Conservation (phyloP, 2,329 filamentous ascomycete genomes). For the Coniochaeta pulveracea region DNA sequence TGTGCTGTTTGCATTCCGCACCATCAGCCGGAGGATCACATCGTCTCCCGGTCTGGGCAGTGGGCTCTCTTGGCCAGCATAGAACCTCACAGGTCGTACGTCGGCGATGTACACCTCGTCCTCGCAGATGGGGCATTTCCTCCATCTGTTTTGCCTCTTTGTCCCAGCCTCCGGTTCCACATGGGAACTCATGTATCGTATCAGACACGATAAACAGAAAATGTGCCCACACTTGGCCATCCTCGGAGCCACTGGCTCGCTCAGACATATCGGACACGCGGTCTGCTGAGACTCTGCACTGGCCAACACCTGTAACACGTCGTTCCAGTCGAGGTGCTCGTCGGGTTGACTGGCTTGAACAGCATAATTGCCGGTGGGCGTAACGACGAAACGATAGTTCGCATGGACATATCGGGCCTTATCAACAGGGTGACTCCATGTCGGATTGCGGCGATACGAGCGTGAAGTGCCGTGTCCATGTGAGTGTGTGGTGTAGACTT, state of each 20-base stretch:
- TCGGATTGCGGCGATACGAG: constrained; percentile 58
- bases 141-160: constrained; percentile 59
- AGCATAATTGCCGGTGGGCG: constrained; percentile 68
- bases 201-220: constrained; percentile 85
- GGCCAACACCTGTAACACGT: constrained; percentile 82
- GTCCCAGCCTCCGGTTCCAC: background rate
- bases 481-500: constrained; percentile 42
- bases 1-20: constrained; percentile 68
- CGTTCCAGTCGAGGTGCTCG: constrained; percentile 79
- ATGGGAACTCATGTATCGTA: constrained; percentile 83
- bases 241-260: constrained; percentile 80
- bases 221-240: constrained; percentile 98
- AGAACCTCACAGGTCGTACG: constrained; percentile 81
- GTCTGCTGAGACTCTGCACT: constrained; percentile 81
- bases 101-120: constrained; percentile 90
- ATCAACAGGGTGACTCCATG: constrained; percentile 80
- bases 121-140: constrained; percentile 94
- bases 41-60: constrained; percentile 76
- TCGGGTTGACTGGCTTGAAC: constrained; percentile 79
- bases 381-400: constrained; percentile 94
- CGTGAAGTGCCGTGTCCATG: constrained; percentile 39
- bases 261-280: constrained; percentile 90
- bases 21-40: constrained; percentile 78
- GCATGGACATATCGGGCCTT: constrained; percentile 88
- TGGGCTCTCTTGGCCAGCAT: constrained; percentile 74